Percentiles rank a stretch among this genome's conserved stretches.
Conservation (phyloP, 805 yeast species). For the Candida suzukii region DNA sequence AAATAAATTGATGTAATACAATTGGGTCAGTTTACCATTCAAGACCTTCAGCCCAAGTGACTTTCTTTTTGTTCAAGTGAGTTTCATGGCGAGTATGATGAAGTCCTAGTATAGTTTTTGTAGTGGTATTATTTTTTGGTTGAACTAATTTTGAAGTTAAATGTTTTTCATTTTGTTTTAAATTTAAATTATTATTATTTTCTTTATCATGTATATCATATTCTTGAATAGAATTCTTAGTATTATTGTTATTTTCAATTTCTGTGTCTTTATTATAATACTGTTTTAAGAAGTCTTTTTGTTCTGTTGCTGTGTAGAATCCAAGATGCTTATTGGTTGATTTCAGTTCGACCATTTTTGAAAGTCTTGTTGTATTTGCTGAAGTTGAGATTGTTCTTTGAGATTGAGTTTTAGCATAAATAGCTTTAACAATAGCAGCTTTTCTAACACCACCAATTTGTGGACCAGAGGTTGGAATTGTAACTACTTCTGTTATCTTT, state of each 20-base stretch:
- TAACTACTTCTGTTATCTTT: conserved; percentile 48
- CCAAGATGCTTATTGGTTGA: conserved; percentile 11
- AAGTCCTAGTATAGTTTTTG: not conserved
- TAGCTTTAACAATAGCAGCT: conserved; percentile 29
- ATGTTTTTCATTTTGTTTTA: conserved; percentile 2
- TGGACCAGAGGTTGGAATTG: conserved; percentile 41
- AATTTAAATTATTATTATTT: conserved; percentile 7
- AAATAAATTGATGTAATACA: too few relatives aligned
- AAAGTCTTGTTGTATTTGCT: not conserved
- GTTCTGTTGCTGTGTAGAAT: conserved; percentile 22
- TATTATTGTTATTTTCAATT: not conserved
- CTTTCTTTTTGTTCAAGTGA: conserved; percentile 9
- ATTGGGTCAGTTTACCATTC: conserved; percentile 29
- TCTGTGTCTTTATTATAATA: conserved; percentile 1
- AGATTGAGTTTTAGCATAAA: conserved; percentile 15
- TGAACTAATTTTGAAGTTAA: not conserved
- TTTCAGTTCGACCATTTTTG: not conserved
- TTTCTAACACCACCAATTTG: conserved; percentile 22
- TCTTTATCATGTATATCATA: conserved; percentile 18
- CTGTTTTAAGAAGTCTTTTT: conserved; percentile 15
- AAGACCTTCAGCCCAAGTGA: conserved; percentile 22
- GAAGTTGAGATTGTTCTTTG: not conserved
- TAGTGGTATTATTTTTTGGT: not conserved
- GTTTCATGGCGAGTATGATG: not conserved
- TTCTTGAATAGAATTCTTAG: conserved; percentile 1